Evolutionary conservation across 345 rosid species (phyloP).

Genomic region (Ceriops zippeliana): DNA sequence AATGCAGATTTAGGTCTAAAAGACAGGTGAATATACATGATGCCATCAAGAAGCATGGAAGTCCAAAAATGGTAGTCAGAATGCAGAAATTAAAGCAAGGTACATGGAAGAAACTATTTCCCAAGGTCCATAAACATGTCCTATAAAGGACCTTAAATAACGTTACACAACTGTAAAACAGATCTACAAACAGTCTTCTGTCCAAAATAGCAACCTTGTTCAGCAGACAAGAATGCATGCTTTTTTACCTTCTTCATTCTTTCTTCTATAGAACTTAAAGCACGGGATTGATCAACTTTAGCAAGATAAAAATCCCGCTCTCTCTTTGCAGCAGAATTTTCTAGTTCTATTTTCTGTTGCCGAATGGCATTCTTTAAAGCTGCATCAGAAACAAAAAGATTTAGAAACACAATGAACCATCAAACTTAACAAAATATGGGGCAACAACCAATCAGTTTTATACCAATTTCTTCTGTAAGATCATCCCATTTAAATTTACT

Average conservation of each 20-base stretch:
- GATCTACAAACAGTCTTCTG: no score
- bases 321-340: constrained; percentile 85
- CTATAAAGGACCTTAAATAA: no score
- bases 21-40: no score
- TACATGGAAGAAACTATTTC: background rate
- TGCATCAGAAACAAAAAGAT: constrained; percentile 36
- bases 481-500: constrained; percentile 97
- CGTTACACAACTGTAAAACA: no score
- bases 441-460: constrained; percentile 1
- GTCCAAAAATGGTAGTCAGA: background rate
- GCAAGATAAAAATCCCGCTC: constrained; percentile 81
- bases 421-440: background rate
- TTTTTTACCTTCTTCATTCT: constrained; percentile 69
- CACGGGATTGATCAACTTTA: constrained; percentile 70
- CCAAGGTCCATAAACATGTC: background rate
- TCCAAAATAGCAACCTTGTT: no score
- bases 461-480: constrained; percentile 89
- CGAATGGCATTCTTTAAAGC: constrained; percentile 76
- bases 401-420: constrained; percentile 4
- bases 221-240: background rate
- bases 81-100: background rate
- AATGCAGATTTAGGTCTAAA: no score
- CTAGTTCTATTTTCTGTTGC: constrained; percentile 79
- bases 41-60: no score
- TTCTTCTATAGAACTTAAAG: constrained; percentile 64